These are phyloP conservation scores for Warburgia ugandensis DNA, from an alignment of 164 flowering plant species.

Conservation along the genomic window DNA sequence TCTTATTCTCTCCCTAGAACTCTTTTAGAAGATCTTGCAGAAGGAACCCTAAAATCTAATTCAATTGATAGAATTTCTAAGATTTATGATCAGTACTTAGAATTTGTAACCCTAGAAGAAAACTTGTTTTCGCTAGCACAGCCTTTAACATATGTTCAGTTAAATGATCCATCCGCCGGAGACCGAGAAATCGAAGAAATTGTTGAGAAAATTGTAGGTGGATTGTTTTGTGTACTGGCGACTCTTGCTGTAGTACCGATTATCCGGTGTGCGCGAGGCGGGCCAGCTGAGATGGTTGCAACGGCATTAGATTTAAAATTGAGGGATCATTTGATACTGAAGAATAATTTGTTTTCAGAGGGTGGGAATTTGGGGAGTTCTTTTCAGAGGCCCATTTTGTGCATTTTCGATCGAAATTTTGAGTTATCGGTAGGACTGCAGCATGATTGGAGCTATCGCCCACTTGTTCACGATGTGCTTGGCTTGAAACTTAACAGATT, in stretches of 20 bases:
- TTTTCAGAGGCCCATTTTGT: conserved; percentile 84
- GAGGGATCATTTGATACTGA: conserved; percentile 77
- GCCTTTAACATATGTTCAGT: conserved; percentile 50
- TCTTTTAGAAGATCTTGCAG: conserved; percentile 76
- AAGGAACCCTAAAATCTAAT: conserved; percentile 51
- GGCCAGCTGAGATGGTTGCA: conserved; percentile 98
- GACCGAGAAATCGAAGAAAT: conserved; percentile 87
- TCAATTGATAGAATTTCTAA: conserved; percentile 56
- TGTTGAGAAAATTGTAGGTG: conserved; percentile 63
- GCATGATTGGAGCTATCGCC: conserved; percentile 90
- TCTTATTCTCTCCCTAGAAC: conserved; percentile 80
- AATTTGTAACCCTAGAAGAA: conserved; percentile 83
- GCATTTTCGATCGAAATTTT: conserved; percentile 83
- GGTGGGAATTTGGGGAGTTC: conserved; percentile 62
- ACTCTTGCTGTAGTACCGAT: conserved; percentile 88
- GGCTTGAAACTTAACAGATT: conserved; percentile 82
- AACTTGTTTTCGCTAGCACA: conserved; percentile 75
- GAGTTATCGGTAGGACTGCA: conserved; percentile 84
- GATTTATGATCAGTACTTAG: conserved; percentile 93
- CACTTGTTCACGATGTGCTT: conserved; percentile 91
- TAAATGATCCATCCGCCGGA: conserved; percentile 89
- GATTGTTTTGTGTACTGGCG: conserved; percentile 78
- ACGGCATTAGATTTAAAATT: conserved; percentile 62
- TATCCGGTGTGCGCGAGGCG: conserved; percentile 82
- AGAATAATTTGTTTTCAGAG: conserved; percentile 84